Evolutionary conservation across 805 yeast genomes (phyloP).

Genomic region (Jamesozyma gamospora): DNA sequence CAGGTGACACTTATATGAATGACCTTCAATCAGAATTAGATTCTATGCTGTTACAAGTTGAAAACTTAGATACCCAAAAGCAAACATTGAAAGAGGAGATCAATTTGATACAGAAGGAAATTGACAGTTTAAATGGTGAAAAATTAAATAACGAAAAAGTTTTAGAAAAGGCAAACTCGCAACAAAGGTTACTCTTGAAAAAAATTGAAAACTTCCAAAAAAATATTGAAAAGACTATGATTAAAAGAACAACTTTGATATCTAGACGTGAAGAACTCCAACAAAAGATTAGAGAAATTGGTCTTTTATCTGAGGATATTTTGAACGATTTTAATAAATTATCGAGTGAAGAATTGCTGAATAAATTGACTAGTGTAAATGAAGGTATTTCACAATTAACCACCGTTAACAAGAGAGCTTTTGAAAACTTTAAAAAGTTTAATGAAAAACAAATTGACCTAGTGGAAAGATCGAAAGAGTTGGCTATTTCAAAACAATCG

Average conservation of each 20-base stretch:
- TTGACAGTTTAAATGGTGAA: conserved; percentile 21
- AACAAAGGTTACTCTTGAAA: conserved; percentile 44
- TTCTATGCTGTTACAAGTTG: conserved; percentile 11
- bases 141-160: conserved; percentile 30
- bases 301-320: conserved; percentile 84
- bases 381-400: conserved; percentile 51
- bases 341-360: conserved; percentile 44
- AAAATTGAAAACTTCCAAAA: conserved; percentile 54
- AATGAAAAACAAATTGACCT: conserved; percentile 63
- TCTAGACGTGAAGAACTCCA: conserved; percentile 63
- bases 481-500: conserved; percentile 59
- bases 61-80: conserved; percentile 17
- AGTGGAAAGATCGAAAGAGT: conserved; percentile 52
- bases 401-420: conserved; percentile 82
- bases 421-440: conserved; percentile 71
- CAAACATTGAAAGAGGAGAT: conserved; percentile 26
- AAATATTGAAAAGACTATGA: conserved; percentile 51
- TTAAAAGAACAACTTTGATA: conserved; percentile 49
- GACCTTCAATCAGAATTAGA: conserved; percentile 15
- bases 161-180: conserved; percentile 43
- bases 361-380: conserved; percentile 43
- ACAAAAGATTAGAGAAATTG: conserved; percentile 66
- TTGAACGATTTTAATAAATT: conserved; percentile 39
- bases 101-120: conserved; percentile 16
- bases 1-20: conserved; percentile 7